These are phyloP conservation scores for Myriangium duriaei DNA, from an alignment of 2,329 filamentous ascomycete genomes.

Conservation along the genomic window DNA sequence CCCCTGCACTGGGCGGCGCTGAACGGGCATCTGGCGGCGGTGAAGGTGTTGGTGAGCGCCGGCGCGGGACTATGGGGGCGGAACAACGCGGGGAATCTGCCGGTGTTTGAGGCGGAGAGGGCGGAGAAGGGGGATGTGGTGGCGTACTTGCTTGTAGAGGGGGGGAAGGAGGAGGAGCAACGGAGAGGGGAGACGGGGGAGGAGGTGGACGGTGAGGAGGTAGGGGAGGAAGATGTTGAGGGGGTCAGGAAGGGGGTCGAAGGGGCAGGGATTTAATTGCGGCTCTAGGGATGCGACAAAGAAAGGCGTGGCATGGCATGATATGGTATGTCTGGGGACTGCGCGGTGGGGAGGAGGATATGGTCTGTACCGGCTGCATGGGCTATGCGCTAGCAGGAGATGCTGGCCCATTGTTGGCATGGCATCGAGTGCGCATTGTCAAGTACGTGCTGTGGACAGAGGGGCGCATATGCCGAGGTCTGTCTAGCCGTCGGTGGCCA, in stretches of 20 bases:
- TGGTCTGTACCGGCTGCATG: too few relatives aligned
- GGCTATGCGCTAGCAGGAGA: too few relatives aligned
- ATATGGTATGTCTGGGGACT: too few relatives aligned
- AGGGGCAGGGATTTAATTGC: slow-evolving; percentile 1
- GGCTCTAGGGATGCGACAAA: too few relatives aligned
- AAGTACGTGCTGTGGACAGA: too few relatives aligned
- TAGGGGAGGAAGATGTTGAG: slow-evolving; percentile 8
- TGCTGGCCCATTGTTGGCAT: too few relatives aligned
- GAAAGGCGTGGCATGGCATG: too few relatives aligned
- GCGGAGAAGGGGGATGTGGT: slow-evolving; percentile 38
- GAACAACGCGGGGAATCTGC: slow-evolving; percentile 70
- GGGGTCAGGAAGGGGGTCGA: slow-evolving; percentile 6
- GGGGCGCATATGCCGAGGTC: too few relatives aligned
- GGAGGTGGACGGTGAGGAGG: slow-evolving; percentile 14
- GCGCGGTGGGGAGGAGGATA: too few relatives aligned
- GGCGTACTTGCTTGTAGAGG: slow-evolving; percentile 34
- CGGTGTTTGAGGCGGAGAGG: slow-evolving; percentile 37
- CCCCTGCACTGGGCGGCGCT: slow-evolving; percentile 87
- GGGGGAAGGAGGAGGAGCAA: slow-evolving; percentile 28
- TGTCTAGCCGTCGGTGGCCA: too few relatives aligned
- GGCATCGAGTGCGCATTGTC: too few relatives aligned
- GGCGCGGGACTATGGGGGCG: slow-evolving; percentile 67
- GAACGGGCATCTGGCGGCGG: slow-evolving; percentile 71
- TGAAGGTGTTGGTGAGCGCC: slow-evolving; percentile 61
- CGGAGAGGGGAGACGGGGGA: slow-evolving; percentile 11